phyloP scores from a whole-genome alignment of 2,329 filamentous ascomycete genomes.

The Cercospora sp. region DNA sequence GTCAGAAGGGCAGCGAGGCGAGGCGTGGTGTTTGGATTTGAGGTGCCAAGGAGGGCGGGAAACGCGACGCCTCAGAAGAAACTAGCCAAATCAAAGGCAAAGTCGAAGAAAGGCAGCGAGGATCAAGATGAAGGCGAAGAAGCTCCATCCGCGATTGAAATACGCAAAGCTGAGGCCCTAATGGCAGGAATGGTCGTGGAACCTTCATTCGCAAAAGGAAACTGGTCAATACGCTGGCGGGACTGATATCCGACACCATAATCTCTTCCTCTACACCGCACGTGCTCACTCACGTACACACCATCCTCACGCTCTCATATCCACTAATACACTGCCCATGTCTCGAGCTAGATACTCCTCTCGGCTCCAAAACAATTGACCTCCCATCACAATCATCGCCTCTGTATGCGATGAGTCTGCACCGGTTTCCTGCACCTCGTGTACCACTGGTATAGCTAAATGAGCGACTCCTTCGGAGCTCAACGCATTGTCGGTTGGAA shows the following conservation, averaged over 20 bases:
- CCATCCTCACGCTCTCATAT: background rate
- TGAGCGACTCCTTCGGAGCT: background rate
- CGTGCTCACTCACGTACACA: background rate
- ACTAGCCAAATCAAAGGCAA: constrained; percentile 23
- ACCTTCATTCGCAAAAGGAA: constrained; percentile 61
- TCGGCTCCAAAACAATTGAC: background rate
- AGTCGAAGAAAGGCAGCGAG: constrained; percentile 22
- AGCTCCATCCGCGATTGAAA: constrained; percentile 25
- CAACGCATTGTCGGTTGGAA: background rate
- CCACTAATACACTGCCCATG: background rate
- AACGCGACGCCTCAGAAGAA: constrained; percentile 17
- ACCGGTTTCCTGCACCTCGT: background rate
- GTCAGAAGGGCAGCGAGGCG: constrained; percentile 64
- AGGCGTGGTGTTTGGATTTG: constrained; percentile 58
- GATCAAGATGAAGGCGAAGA: constrained; percentile 24
- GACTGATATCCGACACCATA: constrained; percentile 37
- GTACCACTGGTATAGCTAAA: background rate
- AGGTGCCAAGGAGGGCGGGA: constrained; percentile 30
- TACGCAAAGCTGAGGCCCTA: constrained; percentile 58
- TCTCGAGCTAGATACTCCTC: background rate
- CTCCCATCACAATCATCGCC: background rate
- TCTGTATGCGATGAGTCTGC: background rate
- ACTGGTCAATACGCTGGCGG: constrained; percentile 61
- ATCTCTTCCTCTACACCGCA: background rate
- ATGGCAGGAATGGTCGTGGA: constrained; percentile 62